Conservation (phyloP, 495 filamentous ascomycete species). For the Venustampulla echinocandica region DNA sequence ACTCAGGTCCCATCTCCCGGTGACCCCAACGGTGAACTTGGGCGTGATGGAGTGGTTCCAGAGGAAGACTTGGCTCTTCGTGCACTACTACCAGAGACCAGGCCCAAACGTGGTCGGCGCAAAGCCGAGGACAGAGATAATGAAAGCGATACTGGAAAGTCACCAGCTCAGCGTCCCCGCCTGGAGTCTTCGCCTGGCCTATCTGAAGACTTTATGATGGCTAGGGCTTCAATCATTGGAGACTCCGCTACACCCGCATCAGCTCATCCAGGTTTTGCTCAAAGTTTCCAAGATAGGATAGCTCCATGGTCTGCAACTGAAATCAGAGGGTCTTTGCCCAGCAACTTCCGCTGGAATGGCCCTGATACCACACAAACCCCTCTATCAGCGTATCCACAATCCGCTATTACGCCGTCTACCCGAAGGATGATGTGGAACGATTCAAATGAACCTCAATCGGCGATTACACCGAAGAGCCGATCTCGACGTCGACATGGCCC, state of each 20-base stretch:
- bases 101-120: constrained; percentile 80
- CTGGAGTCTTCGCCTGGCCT: constrained; percentile 54
- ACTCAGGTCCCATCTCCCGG: constrained; percentile 62
- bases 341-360: constrained; percentile 21
- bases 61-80: constrained; percentile 92
- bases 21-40: constrained; percentile 54
- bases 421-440: constrained; percentile 38
- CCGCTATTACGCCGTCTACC: constrained; percentile 59
- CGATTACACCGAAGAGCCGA: constrained; percentile 56
- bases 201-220: constrained; percentile 43
- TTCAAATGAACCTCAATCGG: constrained; percentile 57
- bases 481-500: constrained; percentile 75
- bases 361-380: constrained; percentile 42
- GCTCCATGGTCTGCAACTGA: constrained; percentile 26
- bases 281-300: constrained; percentile 15
- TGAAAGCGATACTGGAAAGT: constrained; percentile 36
- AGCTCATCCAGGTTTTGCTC: constrained; percentile 32
- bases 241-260: constrained; percentile 32
- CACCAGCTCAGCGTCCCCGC: constrained; percentile 54
- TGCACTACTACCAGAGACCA: constrained; percentile 80
- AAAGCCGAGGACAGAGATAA: constrained; percentile 69
- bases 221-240: constrained; percentile 16
- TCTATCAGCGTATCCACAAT: constrained; percentile 64
- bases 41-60: constrained; percentile 75
- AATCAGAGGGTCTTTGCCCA: constrained; percentile 27